A percentile compares a stretch with the other conserved stretches of the same genome.
Evolutionary conservation across 345 rosid species (phyloP).

Genomic region (Microcos paniculata): DNA sequence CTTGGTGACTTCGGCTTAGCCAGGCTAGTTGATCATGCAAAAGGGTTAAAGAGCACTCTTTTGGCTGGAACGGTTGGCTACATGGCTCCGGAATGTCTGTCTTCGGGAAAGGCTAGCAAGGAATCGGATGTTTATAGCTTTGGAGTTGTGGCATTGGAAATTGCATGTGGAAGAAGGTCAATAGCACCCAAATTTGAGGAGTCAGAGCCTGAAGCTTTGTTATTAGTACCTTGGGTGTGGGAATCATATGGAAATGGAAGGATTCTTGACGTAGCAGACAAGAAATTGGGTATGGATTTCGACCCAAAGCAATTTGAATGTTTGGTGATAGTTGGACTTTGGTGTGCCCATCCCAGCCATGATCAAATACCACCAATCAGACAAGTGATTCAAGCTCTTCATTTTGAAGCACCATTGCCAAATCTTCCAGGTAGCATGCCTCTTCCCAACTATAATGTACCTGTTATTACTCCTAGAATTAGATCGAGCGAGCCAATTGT

Average conservation of each 20-base stretch:
- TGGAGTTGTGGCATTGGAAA: constrained; percentile 22
- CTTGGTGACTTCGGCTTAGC: constrained; percentile 41
- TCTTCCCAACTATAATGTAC: not conserved
- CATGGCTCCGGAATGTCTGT: too few species aligned
- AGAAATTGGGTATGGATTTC: not conserved
- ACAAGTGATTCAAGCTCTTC: constrained; percentile 10
- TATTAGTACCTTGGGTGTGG: constrained; percentile 8
- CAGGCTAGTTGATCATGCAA: constrained; percentile 24
- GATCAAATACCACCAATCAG: constrained; percentile 20
- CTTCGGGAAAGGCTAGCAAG: too few species aligned
- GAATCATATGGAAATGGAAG: not conserved
- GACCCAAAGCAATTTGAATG: constrained; percentile 15
- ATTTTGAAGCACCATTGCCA: constrained; percentile 11
- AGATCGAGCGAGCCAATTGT: not conserved
- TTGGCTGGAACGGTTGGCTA: too few species aligned
- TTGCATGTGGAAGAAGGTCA: constrained; percentile 32
- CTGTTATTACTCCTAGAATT: not conserved
- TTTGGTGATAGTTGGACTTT: constrained; percentile 25
- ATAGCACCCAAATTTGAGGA: constrained; percentile 7
- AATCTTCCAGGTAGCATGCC: constrained; percentile 11
- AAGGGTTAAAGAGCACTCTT: constrained; percentile 10
- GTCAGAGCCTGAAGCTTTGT: not conserved
- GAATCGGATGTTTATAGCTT: constrained; percentile 29
- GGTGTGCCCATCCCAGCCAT: constrained; percentile 22
- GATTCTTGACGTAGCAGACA: constrained; percentile 10